These are phyloP conservation scores for Anthoceros angustus DNA, from an alignment of 225 moss, liverwort and hornwort species.

Conservation along the genomic window DNA sequence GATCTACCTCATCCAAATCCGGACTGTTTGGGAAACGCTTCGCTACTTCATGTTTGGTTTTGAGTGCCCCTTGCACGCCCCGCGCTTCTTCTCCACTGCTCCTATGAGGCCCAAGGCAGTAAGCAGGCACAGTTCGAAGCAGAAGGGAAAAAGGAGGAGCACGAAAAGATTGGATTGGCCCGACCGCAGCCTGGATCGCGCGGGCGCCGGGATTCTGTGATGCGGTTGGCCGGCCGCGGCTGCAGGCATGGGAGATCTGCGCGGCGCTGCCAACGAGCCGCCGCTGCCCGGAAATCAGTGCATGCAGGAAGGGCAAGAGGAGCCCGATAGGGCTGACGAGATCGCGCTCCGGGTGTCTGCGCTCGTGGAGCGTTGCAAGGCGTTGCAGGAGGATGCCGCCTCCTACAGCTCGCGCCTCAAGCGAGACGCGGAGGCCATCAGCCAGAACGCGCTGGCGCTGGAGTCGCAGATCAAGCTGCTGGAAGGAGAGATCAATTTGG, in stretches of 20 bases:
- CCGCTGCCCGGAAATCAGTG: neutral
- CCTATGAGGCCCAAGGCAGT: too few species aligned
- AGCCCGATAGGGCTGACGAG: neutral
- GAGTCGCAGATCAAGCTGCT: conserved; percentile 15
- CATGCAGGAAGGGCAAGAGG: neutral
- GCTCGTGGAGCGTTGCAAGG: conserved; percentile 15
- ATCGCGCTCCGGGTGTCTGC: neutral
- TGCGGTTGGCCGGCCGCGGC: neutral
- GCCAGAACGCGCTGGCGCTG: conserved; percentile 21
- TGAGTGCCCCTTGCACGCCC: too few species aligned
- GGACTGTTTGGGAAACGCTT: too few species aligned
- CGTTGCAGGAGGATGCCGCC: conserved; percentile 21
- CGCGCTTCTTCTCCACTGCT: too few species aligned
- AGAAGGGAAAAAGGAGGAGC: too few species aligned
- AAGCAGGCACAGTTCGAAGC: too few species aligned
- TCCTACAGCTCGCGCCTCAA: conserved; percentile 19
- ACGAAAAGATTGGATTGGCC: too few species aligned
- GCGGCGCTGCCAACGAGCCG: neutral
- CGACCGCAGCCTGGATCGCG: too few species aligned
- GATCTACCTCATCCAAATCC: too few species aligned
- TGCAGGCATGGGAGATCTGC: neutral
- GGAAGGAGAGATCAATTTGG: conserved; percentile 15
- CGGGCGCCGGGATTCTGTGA: neutral
- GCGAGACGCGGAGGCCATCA: conserved; percentile 20
- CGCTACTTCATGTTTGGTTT: too few species aligned